Evolutionary conservation across 345 rosid species (phyloP), one percentile per base, ranked within the genome.

Genomic region (Hypericum androsaemum): DNA sequence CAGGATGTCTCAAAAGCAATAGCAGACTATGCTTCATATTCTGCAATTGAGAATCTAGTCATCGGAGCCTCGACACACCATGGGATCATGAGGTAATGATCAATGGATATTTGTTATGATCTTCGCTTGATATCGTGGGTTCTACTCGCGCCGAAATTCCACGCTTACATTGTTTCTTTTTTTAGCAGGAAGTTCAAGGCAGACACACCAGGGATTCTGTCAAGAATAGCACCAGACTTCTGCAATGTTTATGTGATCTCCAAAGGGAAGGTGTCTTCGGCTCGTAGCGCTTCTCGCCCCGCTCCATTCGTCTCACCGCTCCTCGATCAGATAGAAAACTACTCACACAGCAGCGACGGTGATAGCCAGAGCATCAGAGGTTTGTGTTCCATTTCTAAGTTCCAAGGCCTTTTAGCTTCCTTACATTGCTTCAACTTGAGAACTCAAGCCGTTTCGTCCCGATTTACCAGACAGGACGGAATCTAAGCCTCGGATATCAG

Each of bases 1-100:
- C 45, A 63, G 12, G 95, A 80, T 58, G 68, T 85, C 5, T 83
- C 64, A 43, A 88, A 77, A 71, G 79, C 90, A 51, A 38, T 92
- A 37, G 47, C 85, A 7, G 95, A 92, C 60, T 92, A 85, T 47
- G 76, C 77, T 65, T 68, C 89, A 52, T 64, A 73, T 53, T 73
- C 83, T 28, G 84, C 86, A 10, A 80, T 85, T 46, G 95, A 85
- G 72, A 80, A 58, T 65, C 61, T 88, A 74, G 94, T 88, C 56
- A 76, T 92, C 12, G 96, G 96, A 46, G 72, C 95, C n/a, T 76
- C 95, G 0, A 59, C 94, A 0, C 74, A 82, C 11, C 75, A 75
- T 64, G 83, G 89, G 56, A 78, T 92, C 63, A 71, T 88, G 51
- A 81, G 85, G 98, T 82, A 56, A 6, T 14, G 15, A 13, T 43